phyloP scores from a whole-genome alignment of 495 filamentous ascomycete genomes.

The Hyaloscypha finlandica region DNA sequence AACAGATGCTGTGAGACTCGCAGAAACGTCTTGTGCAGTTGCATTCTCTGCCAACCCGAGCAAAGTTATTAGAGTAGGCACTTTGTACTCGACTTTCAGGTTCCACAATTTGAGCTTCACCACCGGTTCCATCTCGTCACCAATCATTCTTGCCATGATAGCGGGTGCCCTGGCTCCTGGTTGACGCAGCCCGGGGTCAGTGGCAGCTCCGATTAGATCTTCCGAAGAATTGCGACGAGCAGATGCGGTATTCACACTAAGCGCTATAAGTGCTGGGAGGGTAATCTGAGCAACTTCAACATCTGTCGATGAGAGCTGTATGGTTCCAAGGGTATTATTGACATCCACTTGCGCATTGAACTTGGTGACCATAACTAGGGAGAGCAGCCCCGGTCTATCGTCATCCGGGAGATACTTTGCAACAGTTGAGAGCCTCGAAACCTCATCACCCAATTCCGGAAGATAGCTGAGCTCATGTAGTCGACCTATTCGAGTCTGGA shows the following conservation, averaged over 20 bases:
- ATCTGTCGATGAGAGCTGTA: slow-evolving; percentile 58
- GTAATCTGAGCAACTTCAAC: slow-evolving; percentile 81
- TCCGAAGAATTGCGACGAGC: slow-evolving; percentile 67
- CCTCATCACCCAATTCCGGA: slow-evolving; percentile 70
- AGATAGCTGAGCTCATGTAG: slow-evolving; percentile 63
- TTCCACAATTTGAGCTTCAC: slow-evolving; percentile 85
- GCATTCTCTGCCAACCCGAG: slow-evolving; percentile 66
- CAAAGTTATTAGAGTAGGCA: slow-evolving; percentile 77
- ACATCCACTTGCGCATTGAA: slow-evolving; percentile 60
- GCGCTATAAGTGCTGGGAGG: slow-evolving; percentile 76
- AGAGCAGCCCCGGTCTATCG: slow-evolving; percentile 87
- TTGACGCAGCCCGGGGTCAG: slow-evolving; percentile 39
- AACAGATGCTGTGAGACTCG: slow-evolving; percentile 77
- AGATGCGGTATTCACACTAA: slow-evolving; percentile 62
- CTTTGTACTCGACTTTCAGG: slow-evolving; percentile 78
- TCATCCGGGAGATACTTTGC: slow-evolving; percentile 96
- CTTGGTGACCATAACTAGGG: slow-evolving; percentile 64
- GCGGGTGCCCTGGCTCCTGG: slow-evolving; percentile 49
- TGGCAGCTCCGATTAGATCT: slow-evolving; percentile 62
- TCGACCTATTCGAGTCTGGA: slow-evolving; percentile 58
- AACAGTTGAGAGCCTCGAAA: slow-evolving; percentile 80
- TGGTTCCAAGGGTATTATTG: slow-evolving; percentile 62
- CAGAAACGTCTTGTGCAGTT: slow-evolving; percentile 71
- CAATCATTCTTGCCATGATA: slow-evolving; percentile 81
- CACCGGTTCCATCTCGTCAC: slow-evolving; percentile 90